Conservation (phyloP, 257 asterid species). For the Solanum sejunctum region DNA sequence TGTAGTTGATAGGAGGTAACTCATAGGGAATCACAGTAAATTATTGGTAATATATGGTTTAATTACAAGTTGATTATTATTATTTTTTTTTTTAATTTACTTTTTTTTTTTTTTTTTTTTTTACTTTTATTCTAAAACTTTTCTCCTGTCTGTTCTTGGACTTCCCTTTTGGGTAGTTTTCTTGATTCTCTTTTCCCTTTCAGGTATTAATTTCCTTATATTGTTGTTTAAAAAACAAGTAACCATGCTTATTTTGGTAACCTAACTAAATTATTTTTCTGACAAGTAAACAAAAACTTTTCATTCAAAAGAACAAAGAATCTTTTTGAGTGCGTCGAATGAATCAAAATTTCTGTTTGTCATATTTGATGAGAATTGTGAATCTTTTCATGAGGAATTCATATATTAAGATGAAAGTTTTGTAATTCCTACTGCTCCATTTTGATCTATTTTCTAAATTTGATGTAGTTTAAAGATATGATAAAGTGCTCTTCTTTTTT, state of each 20-base stretch:
- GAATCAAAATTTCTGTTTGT: not conserved
- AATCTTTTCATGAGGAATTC: not conserved
- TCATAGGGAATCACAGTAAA: no score
- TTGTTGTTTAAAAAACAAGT: not conserved
- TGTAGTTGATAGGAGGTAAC: no score
- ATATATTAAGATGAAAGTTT: not conserved
- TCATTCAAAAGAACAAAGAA: not conserved
- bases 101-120: no score
- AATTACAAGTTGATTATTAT: no score
- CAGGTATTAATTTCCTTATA: not conserved
- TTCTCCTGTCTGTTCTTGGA: not conserved
- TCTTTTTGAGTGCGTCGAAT: not conserved
- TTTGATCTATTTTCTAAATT: not conserved
- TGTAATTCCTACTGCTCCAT: not conserved
- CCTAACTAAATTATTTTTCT: not conserved
- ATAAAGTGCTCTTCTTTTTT: no score
- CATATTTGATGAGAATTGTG: not conserved
- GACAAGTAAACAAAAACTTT: not conserved
- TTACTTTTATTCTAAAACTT: not conserved
- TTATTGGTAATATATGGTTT: no score
- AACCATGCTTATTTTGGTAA: not conserved
- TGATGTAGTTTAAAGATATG: not conserved
- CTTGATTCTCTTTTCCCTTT: not conserved
- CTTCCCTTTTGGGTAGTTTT: not conserved
- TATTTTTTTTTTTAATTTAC: no score